Base-by-base conservation (phyloP, 2,329 filamentous ascomycete genomes). In the Aspergillus arachidicola region DNA sequence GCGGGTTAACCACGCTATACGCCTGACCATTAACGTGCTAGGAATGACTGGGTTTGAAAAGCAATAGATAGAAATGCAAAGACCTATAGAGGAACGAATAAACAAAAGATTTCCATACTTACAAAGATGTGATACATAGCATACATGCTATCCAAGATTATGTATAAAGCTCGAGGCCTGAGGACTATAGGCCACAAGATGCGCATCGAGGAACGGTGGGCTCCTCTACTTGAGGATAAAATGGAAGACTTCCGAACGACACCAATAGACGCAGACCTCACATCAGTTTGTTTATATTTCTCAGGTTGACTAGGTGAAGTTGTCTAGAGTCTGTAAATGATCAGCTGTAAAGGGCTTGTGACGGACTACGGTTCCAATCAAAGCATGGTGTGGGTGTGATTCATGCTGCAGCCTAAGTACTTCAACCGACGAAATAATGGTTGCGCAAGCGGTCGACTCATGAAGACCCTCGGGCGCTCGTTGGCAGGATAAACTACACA, bases 401-500 rank as follows among this genome's bases (percentile, higher is more conserved):
- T 3, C 38, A 41, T 41, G 6, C 38, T 9, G 6, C 16, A 9
- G 16, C 7, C 6, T 1, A 19, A n/a, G 16, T 1, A 41, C 19
- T 7, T 41, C 6, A 41, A 41, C 6, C 38, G 3, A 41, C 3
- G 19, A n/a, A 2, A 9, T n/a, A 19, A 4, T 2, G 1, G 38
- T 2, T 41, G 16, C 19, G 19, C 6, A n/a, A 9, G 38, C 4
- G 6, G 16, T 41, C 36, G 0, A 19, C 36, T 19, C 16, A 9
- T 9, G 16, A 4, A 1, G 6, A 3, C 2, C 6, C 2, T 14
- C 38, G 0, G 16, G 2, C 3, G 16, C 19, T n/a, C 7, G 19
- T n/a, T 41, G 4, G 2, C 3, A 4, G 16, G 16, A 41, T 41
- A 41, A n/a, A 7, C 16, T n/a, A 41, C 7, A 10, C 6, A 41